Conservation (phyloP, 2,329 filamentous ascomycete species). For the Ceratocystis cubensis region DNA sequence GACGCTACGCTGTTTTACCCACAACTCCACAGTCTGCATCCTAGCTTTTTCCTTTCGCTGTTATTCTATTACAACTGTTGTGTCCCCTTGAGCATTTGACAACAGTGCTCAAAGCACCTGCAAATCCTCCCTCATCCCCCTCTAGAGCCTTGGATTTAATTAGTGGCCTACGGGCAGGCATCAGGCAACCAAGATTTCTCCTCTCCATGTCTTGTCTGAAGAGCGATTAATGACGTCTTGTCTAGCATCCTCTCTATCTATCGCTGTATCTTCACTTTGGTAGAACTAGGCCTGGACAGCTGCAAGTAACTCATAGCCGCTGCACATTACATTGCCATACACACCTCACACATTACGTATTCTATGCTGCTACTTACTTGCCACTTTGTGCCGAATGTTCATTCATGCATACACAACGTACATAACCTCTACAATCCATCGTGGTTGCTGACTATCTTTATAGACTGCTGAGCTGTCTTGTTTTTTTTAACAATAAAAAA, state of each 20-base stretch:
- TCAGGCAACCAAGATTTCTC: neutral
- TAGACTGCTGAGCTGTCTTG: neutral
- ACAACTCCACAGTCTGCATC: neutral
- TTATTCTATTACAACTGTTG: neutral
- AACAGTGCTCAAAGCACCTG: neutral
- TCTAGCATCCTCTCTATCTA: neutral
- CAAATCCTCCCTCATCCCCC: neutral
- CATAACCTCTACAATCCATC: neutral
- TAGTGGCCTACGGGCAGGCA: neutral
- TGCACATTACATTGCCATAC: no score
- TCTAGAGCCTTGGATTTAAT: neutral
- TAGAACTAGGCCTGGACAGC: neutral
- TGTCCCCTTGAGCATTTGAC: neutral
- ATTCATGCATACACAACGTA: neutral
- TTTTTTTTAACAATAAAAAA: slow-evolving; percentile 22
- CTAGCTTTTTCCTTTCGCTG: neutral
- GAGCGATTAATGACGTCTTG: neutral
- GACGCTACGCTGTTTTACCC: neutral
- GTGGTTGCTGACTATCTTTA: slow-evolving; percentile 2
- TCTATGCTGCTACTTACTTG: no score
- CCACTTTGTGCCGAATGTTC: neutral
- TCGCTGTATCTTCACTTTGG: neutral
- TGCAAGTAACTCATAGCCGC: neutral
- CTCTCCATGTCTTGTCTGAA: neutral
- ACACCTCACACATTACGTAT: no score